These are phyloP conservation scores for Sophora flavescens DNA, from an alignment of 306 rosid species.

Conservation along the genomic window DNA sequence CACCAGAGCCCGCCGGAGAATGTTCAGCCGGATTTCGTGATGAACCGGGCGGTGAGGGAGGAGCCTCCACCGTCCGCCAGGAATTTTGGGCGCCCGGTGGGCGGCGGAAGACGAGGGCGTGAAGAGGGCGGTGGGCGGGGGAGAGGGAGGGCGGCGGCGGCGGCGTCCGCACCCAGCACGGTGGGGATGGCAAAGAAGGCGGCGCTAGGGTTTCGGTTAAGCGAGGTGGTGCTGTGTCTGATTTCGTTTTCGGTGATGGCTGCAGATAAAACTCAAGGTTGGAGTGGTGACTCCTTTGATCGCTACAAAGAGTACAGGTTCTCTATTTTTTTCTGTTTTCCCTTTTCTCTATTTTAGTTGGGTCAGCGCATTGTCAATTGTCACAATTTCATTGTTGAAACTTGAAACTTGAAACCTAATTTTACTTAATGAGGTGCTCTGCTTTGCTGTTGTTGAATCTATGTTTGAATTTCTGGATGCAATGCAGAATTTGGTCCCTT, in stretches of 20 bases:
- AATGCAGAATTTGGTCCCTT: not conserved
- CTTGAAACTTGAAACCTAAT: conserved; percentile 28
- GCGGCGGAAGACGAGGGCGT: conserved; percentile 40
- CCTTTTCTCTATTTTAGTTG: not conserved
- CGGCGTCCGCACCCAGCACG: conserved; percentile 18
- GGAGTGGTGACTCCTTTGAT: conserved; percentile 98
- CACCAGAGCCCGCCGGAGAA: conserved; percentile 47
- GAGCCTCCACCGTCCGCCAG: conserved; percentile 55
- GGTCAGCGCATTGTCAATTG: conserved; percentile 29
- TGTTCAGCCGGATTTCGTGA: conserved; percentile 35
- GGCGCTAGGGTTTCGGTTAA: conserved; percentile 83
- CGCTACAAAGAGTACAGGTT: conserved; percentile 98
- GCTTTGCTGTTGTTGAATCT: conserved; percentile 14
- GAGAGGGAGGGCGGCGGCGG: conserved; percentile 47
- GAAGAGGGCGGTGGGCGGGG: conserved; percentile 29
- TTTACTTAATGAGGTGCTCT: not conserved
- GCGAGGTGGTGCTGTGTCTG: conserved; percentile 80
- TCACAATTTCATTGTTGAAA: not conserved
- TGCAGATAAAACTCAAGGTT: conserved; percentile 93
- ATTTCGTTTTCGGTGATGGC: conserved; percentile 98
- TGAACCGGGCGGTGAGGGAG: conserved; percentile 57
- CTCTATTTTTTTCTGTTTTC: not conserved
- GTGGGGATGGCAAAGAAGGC: conserved; percentile 55
- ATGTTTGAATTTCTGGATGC: not conserved
- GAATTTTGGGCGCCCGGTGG: conserved; percentile 53